Conservation (phyloP, 345 rosid species). For the Eucalyptus sideroxylon region DNA sequence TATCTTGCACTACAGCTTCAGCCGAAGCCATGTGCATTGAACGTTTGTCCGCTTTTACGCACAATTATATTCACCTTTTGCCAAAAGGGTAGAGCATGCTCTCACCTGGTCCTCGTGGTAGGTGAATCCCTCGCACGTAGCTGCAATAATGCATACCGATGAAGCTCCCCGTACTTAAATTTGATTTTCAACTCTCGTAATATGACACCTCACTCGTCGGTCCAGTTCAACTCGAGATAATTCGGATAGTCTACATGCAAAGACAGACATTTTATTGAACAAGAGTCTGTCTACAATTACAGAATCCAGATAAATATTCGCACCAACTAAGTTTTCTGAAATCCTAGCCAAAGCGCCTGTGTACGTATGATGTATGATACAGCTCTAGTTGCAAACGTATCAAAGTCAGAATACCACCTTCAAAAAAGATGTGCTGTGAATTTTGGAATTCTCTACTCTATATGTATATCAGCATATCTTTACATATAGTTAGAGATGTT, state of each 20-base stretch:
- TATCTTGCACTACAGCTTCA: neutral
- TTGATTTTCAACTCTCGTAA: neutral
- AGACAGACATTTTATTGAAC: neutral
- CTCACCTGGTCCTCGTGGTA: neutral
- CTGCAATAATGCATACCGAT: neutral
- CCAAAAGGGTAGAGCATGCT: neutral
- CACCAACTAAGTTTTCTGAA: neutral
- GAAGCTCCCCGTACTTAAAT: neutral
- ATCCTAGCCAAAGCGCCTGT: neutral
- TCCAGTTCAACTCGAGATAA: neutral
- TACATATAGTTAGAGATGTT: neutral
- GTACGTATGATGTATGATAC: neutral
- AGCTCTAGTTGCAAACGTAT: neutral
- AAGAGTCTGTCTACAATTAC: neutral
- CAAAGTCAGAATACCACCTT: neutral
- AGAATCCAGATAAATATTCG: neutral
- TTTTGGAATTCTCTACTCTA: neutral
- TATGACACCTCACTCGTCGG: neutral
- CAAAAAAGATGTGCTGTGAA: neutral
- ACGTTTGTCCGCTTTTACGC: neutral
- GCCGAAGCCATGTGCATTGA: neutral
- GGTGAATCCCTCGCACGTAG: neutral
- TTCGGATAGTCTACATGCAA: neutral
- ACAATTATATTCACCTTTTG: neutral
- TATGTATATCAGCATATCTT: neutral